Base-by-base conservation (phyloP, 2,329 filamentous ascomycete species). In the Stemphylium vesicarium region DNA sequence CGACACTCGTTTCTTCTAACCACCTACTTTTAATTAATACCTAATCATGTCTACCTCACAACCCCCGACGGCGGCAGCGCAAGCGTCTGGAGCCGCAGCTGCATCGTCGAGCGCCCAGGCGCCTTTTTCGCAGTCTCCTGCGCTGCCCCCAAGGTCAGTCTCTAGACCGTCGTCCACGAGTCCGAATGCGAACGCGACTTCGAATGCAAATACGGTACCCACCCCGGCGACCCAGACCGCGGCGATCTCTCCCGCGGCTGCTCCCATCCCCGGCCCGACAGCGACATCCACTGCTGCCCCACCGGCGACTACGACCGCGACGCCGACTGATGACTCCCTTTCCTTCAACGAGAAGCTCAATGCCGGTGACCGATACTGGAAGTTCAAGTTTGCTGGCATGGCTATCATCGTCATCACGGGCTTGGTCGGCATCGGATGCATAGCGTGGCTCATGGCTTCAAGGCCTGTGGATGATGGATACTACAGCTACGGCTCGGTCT, bases 361-460 rank as follows among this genome's bases (percentile, higher is more conserved):
- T 22, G 64, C 53, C 13, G 64, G 49, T 35, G 71, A 74, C 33
- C 59, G 63, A 10, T 60, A 68, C 31, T 74, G 72, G 72, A 57
- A 63, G 36, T 75, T 72, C 64, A 75, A 75, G 51, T 37, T 66
- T 15, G 59, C 51, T 2, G 49, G 75, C 20, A 62, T 64, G 29
- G 22, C 51, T 3, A 32, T 67, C 18, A 45, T 66, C 22, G 47
- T 74, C 35, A 33, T 74, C 18, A 51, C 63, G 4, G 62, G 62
- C 40, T 37, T 74, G 4, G 68, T 75, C 16, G 74, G 74, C 29
- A 65, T 73, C 22, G 71, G 71, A 24, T 71, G 69, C 40, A 50
- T 69, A 11, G 72, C 48, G 0, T 74, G 68, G 65, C 59, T 59
- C 2, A 40, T 69, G 6, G 40, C 50, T 35, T 52, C 41, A 1